Evolutionary conservation across 192 early-diverging fungal genomes (phyloP).

Genomic region (Chytriomyces hyalinus): DNA sequence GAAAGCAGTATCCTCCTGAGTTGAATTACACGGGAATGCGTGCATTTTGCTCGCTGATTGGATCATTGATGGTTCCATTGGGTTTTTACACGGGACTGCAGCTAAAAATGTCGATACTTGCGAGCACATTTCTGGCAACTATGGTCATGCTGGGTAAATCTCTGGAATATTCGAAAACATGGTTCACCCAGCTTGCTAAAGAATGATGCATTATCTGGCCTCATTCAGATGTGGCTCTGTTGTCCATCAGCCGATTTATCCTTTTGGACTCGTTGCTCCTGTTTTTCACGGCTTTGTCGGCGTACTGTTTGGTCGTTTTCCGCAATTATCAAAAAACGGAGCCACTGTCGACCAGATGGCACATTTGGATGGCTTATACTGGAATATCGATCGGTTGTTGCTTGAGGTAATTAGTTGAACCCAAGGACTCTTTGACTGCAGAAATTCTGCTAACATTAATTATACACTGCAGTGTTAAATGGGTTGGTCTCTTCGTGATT

Average conservation of each 20-base stretch:
- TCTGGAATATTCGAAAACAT: neutral
- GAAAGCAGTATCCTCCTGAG: conserved; percentile 72
- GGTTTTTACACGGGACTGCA: conserved; percentile 86
- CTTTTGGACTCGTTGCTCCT: conserved; percentile 95
- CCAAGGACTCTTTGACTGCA: neutral
- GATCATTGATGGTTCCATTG: conserved; percentile 83
- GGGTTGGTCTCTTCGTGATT: conserved; percentile 93
- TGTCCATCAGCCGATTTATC: conserved; percentile 88
- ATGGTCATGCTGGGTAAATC: conserved; percentile 78
- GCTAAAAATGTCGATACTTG: conserved; percentile 71
- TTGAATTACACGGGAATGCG: conserved; percentile 90
- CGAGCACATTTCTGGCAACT: conserved; percentile 72
- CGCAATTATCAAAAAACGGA: conserved; percentile 68
- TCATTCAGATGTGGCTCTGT: conserved; percentile 70
- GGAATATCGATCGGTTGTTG: conserved; percentile 87
- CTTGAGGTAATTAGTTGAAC: conserved; percentile 53
- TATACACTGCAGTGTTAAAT: conserved; percentile 77
- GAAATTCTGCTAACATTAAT: conserved; percentile 1
- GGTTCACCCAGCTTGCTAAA: neutral
- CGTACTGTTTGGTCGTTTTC: conserved; percentile 74
- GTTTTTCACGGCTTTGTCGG: conserved; percentile 78
- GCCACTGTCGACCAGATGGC: conserved; percentile 88
- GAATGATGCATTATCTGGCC: neutral
- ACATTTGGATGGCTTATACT: conserved; percentile 83
- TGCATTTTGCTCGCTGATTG: conserved; percentile 86